These are phyloP conservation scores for Fusarium sp. DNA, from an alignment of 2,329 filamentous ascomycete species.

Conservation along the genomic window DNA sequence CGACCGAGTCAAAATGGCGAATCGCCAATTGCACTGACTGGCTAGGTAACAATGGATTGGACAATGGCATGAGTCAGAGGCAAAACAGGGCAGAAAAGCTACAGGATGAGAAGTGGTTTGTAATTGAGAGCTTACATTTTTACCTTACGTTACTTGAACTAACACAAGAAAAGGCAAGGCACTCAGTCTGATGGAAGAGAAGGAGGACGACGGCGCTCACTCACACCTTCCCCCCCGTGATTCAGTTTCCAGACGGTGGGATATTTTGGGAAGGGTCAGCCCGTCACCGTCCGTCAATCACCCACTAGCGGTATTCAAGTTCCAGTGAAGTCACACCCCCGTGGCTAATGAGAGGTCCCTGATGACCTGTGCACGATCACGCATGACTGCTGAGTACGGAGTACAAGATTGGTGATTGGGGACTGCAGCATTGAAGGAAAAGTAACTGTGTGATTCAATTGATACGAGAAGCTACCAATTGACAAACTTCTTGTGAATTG, in stretches of 20 bases:
- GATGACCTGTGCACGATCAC: constrained; percentile 31
- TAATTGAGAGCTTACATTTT: constrained; percentile 13
- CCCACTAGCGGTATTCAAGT: neutral
- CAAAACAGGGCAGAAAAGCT: neutral
- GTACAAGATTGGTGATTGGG: neutral
- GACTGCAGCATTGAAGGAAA: neutral
- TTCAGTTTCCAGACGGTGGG: constrained; percentile 27
- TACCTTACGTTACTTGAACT: neutral
- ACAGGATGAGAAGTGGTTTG: constrained; percentile 10
- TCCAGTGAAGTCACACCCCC: constrained; percentile 24
- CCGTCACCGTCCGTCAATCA: constrained; percentile 8
- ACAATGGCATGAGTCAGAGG: constrained; percentile 2
- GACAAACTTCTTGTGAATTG: neutral
- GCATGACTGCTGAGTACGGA: constrained; percentile 26
- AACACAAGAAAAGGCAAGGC: neutral
- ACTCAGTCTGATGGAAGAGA: neutral
- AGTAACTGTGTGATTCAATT: neutral
- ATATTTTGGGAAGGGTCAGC: constrained; percentile 40
- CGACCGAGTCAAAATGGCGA: neutral
- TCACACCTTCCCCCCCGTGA: constrained; percentile 8
- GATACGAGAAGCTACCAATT: neutral
- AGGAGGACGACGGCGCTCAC: neutral
- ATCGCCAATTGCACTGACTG: constrained; percentile 1
- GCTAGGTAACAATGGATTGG: neutral
- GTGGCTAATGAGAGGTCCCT: constrained; percentile 29